phyloP scores from a whole-genome alignment of 345 rosid species.

The Reutealis trisperma region DNA sequence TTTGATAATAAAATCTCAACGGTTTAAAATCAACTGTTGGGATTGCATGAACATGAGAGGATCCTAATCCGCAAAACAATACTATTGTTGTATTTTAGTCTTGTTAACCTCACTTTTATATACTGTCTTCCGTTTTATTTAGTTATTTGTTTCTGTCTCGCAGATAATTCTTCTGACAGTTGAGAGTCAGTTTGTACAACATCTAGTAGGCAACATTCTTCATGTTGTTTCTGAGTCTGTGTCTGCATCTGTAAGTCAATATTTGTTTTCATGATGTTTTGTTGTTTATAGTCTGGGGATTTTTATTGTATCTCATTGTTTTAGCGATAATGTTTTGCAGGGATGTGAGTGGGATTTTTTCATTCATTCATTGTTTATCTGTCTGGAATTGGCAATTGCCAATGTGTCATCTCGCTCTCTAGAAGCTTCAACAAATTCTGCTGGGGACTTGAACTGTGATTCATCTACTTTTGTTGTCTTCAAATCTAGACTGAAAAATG shows the following conservation, averaged over 20 bases:
- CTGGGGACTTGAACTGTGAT: conserved; percentile 20
- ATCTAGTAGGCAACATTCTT: conserved; percentile 64
- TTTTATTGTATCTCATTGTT: neutral
- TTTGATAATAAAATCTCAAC: no score
- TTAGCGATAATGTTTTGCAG: conserved; percentile 34
- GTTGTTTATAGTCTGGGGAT: neutral
- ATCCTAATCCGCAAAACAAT: no score
- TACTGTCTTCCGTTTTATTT: neutral
- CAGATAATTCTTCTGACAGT: conserved; percentile 54
- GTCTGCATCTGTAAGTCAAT: conserved; percentile 50
- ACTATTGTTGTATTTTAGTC: neutral
- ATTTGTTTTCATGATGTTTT: neutral
- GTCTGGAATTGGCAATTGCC: conserved; percentile 40
- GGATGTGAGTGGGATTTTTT: conserved; percentile 50
- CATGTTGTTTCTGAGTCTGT: conserved; percentile 46
- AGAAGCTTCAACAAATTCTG: conserved; percentile 23
- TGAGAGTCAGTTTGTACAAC: conserved; percentile 53
- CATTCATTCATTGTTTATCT: conserved; percentile 49
- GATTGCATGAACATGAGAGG: no score
- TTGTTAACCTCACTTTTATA: neutral
- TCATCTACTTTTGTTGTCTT: conserved; percentile 31
- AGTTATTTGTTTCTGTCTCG: conserved; percentile 2
- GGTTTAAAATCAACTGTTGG: no score
- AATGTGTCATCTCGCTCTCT: conserved; percentile 24
- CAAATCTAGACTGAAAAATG: conserved; percentile 47